phyloP scores from a whole-genome alignment of 495 filamentous ascomycete species.

The Aeminium ludgeri region DNA sequence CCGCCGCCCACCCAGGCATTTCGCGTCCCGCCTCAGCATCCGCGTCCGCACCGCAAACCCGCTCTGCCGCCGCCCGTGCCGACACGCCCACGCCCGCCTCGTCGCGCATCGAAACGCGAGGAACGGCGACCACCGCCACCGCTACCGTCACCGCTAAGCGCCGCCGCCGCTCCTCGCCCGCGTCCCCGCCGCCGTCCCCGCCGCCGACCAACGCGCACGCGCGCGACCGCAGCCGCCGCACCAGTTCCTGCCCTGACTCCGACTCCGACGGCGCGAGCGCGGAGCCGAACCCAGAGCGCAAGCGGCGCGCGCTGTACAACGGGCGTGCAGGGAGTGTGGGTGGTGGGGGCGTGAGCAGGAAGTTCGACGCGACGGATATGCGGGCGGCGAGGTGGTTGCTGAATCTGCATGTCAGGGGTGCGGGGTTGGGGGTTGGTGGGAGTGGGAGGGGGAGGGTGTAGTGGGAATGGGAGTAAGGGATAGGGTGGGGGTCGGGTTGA shows the following conservation, averaged over 20 bases:
- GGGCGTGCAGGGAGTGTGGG: too few relatives aligned
- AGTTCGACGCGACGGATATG: conserved; percentile 4
- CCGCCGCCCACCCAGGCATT: not conserved
- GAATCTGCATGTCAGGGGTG: conserved; percentile 2
- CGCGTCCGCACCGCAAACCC: too few relatives aligned
- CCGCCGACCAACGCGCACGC: not conserved
- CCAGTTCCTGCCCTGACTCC: not conserved
- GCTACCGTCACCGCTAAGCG: not conserved
- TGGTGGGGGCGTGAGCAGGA: not conserved
- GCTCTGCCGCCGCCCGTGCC: not conserved
- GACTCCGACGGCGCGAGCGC: not conserved
- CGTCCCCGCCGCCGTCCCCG: not conserved
- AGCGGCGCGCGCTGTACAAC: too few relatives aligned
- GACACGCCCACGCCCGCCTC: not conserved
- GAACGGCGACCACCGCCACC: not conserved
- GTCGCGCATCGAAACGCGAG: not conserved
- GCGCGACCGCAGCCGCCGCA: not conserved
- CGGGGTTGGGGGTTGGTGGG: not conserved
- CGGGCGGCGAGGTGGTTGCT: conserved; percentile 8
- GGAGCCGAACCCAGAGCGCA: not conserved
- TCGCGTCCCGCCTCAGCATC: too few relatives aligned
- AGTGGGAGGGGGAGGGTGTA: not conserved
- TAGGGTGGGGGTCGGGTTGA: too few relatives aligned
- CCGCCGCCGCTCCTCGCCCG: not conserved
- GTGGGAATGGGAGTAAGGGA: too few relatives aligned